phyloP scores from a whole-genome alignment of 2,329 filamentous ascomycete genomes.

The Beauveria asiatica region DNA sequence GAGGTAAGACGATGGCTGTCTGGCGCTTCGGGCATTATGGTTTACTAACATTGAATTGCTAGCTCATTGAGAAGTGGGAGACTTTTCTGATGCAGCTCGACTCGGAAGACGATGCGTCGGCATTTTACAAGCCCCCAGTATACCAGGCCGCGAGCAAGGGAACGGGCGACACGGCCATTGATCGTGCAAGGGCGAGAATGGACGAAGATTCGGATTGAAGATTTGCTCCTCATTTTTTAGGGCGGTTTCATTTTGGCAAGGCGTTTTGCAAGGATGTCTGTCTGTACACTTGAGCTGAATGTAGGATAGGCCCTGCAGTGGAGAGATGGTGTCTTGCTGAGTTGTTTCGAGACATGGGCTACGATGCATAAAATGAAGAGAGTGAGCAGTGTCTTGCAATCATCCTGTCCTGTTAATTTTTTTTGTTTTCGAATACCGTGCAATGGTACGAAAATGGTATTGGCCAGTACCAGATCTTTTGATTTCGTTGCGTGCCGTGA shows the following conservation, averaged over 20 bases:
- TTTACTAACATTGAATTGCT: constrained; percentile 18
- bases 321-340: neutral
- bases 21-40: neutral
- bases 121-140: constrained; percentile 57
- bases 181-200: constrained; percentile 49
- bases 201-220: constrained; percentile 50
- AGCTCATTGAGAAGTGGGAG: constrained; percentile 87
- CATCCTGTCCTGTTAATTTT: neutral
- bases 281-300: neutral
- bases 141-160: constrained; percentile 41
- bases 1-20: constrained; percentile 53
- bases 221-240: neutral
- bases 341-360: neutral
- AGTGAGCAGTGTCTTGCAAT: neutral
- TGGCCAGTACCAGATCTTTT: too few relatives aligned
- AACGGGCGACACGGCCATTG: constrained; percentile 49
- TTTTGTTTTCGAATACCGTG: neutral
- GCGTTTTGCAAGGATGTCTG: constrained; percentile 8
- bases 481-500: too few relatives aligned
- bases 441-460: too few relatives aligned
- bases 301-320: neutral
- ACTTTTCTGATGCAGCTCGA: constrained; percentile 96
- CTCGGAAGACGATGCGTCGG: constrained; percentile 75
- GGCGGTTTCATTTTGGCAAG: neutral
- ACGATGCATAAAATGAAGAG: neutral